These are phyloP conservation scores for Chlorella variabilis DNA, from an alignment of 163 green algal species.

Conservation along the genomic window DNA sequence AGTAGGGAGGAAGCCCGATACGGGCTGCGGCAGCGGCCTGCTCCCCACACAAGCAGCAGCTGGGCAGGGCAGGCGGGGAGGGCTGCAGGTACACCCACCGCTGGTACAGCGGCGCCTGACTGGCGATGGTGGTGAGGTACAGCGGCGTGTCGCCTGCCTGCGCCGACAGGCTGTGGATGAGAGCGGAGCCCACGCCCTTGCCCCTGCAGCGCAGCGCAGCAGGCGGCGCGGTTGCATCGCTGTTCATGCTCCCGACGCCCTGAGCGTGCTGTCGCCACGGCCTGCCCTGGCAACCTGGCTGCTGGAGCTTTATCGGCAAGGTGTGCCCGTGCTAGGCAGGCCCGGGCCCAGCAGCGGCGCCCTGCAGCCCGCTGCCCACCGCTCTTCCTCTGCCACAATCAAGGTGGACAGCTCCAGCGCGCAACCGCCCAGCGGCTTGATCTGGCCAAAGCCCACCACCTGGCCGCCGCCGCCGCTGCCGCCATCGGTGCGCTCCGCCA, in stretches of 20 bases:
- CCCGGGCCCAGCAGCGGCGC: no score
- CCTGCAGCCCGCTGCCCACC: no score
- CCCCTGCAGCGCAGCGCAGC: neutral
- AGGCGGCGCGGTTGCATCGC: neutral
- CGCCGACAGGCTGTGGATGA: neutral
- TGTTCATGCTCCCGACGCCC: no score
- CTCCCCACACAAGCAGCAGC: no score
- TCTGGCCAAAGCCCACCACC: slow-evolving; percentile 14
- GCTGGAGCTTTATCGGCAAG: no score
- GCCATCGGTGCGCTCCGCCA: neutral
- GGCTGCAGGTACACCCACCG: neutral
- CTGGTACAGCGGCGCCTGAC: neutral
- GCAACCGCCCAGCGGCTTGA: slow-evolving; percentile 6
- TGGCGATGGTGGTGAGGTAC: slow-evolving; percentile 10
- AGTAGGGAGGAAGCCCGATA: neutral
- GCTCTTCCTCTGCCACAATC: slow-evolving; percentile 3
- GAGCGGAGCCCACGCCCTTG: slow-evolving; percentile 6
- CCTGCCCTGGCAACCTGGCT: no score
- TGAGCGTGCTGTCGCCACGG: no score
- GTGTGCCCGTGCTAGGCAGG: no score
- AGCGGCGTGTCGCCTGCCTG: slow-evolving; percentile 7
- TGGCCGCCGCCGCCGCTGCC: neutral
- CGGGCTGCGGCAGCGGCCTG: neutral
- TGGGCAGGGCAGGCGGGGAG: neutral
- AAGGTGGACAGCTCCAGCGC: slow-evolving; percentile 22